These are phyloP conservation scores for Wickerhamiella alocasiicola DNA, from an alignment of 805 yeast species.

Conservation along the genomic window DNA sequence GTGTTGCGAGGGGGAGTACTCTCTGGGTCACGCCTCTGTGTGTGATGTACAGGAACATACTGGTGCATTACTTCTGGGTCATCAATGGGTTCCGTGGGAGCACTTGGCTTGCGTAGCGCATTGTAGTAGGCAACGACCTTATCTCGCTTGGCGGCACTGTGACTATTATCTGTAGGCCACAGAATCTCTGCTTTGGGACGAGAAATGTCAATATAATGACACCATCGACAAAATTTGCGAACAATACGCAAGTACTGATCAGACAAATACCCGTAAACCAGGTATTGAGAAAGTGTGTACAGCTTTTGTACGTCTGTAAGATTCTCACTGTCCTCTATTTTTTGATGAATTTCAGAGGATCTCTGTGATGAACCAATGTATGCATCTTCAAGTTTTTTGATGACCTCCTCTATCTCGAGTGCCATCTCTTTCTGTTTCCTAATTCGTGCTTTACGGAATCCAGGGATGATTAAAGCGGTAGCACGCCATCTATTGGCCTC, in stretches of 20 bases:
- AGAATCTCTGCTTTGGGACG: constrained; percentile 16
- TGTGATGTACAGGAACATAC: background rate
- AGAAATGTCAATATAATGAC: constrained; percentile 13
- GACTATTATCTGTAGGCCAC: constrained; percentile 10
- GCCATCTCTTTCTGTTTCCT: constrained; percentile 8
- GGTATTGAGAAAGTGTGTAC: constrained; percentile 14
- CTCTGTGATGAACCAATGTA: no score
- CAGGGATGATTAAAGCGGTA: constrained; percentile 14
- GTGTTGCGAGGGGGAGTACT: constrained; percentile 24
- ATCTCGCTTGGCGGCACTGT: constrained; percentile 1
- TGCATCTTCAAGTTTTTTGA: constrained; percentile 8
- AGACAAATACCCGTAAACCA: constrained; percentile 16
- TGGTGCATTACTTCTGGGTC: background rate
- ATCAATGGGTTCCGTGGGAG: background rate
- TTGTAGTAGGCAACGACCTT: constrained; percentile 1
- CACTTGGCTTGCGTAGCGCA: background rate
- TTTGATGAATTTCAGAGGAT: constrained; percentile 5
- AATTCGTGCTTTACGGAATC: constrained; percentile 8
- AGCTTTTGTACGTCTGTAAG: constrained; percentile 2
- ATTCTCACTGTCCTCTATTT: background rate
- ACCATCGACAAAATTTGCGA: constrained; percentile 16
- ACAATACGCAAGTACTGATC: constrained; percentile 15
- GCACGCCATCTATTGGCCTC: constrained; percentile 20
- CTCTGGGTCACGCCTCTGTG: constrained; percentile 24
- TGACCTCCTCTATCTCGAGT: constrained; percentile 10